These are phyloP conservation scores for Aspergillus unguis DNA, from an alignment of 2,329 filamentous ascomycete genomes.

Conservation along the genomic window DNA sequence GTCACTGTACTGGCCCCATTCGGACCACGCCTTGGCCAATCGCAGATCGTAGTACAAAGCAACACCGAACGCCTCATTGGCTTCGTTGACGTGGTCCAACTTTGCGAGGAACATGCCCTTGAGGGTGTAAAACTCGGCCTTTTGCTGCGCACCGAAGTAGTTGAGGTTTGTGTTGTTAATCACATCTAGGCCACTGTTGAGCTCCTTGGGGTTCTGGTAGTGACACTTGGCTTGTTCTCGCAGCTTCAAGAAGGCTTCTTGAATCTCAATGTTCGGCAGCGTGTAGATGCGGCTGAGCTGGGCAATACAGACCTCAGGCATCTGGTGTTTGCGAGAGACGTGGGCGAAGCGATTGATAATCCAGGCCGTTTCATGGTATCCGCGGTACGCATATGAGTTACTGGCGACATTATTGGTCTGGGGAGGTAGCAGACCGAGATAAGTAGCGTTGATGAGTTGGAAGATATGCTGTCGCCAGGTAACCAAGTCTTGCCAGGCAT, in stretches of 20 bases:
- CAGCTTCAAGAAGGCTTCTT: conserved; percentile 96
- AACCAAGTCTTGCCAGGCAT: conserved; percentile 98
- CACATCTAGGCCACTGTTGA: conserved; percentile 89
- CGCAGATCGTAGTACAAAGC: conserved; percentile 95
- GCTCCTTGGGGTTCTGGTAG: conserved; percentile 90
- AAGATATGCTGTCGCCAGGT: conserved; percentile 99
- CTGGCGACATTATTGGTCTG: conserved; percentile 78
- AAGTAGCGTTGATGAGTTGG: conserved; percentile 91
- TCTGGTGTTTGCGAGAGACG: conserved; percentile 92
- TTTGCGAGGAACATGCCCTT: conserved; percentile 99
- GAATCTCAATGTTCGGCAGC: conserved; percentile 97
- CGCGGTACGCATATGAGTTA: conserved; percentile 92
- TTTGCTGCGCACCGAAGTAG: conserved; percentile 94
- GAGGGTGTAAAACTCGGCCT: conserved; percentile 97
- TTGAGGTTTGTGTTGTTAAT: conserved; percentile 99
- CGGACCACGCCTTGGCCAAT: conserved; percentile 95
- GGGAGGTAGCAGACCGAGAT: conserved; percentile 77
- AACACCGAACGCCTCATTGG: conserved; percentile 89
- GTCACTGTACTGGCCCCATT: conserved; percentile 99
- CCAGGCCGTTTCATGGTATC: conserved; percentile 98
- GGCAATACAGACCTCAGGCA: conserved; percentile 95
- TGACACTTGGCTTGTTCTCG: conserved; percentile 99
- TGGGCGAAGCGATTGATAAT: conserved; percentile 99
- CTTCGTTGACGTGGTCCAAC: conserved; percentile 82
- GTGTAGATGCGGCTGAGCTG: conserved; percentile 98